Conservation (phyloP, 805 yeast genomes). For the Nakazawaea populi region DNA sequence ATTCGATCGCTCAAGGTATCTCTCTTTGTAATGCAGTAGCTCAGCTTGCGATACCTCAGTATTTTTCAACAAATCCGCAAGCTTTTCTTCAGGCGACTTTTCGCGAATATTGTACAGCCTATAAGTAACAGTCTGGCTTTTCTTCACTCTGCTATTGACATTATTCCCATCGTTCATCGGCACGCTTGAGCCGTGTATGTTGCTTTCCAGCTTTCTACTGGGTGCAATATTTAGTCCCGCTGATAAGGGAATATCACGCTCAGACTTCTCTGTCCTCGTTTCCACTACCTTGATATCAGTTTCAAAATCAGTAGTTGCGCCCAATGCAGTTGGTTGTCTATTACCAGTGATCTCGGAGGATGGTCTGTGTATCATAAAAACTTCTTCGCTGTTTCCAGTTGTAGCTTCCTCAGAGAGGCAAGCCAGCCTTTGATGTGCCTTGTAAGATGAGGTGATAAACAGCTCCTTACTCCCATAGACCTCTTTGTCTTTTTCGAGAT, state of each 20-base stretch:
- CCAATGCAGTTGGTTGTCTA: neutral
- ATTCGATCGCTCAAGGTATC: slow-evolving; percentile 16
- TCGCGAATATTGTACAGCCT: too few species aligned
- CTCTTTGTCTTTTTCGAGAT: slow-evolving; percentile 33
- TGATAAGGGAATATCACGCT: neutral
- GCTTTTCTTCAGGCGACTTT: neutral
- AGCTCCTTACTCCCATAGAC: slow-evolving; percentile 31
- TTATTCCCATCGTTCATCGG: neutral
- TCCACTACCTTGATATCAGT: slow-evolving; percentile 11
- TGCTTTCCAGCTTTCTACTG: neutral
- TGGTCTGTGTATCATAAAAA: neutral
- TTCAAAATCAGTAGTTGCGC: slow-evolving; percentile 2
- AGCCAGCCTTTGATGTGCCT: slow-evolving; percentile 25
- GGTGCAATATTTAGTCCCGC: neutral
- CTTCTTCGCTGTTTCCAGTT: neutral
- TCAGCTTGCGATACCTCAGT: slow-evolving; percentile 13
- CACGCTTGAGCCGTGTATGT: neutral
- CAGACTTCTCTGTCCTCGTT: slow-evolving; percentile 6
- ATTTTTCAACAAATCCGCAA: neutral
- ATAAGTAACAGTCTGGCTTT: too few species aligned
- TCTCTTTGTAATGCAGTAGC: slow-evolving; percentile 13
- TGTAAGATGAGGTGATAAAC: slow-evolving; percentile 45
- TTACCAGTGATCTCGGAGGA: neutral
- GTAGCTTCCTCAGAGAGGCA: neutral
- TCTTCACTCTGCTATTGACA: too few species aligned